phyloP scores from a whole-genome alignment of 768 basidiomycete species.

The Tricholoma matsutake region DNA sequence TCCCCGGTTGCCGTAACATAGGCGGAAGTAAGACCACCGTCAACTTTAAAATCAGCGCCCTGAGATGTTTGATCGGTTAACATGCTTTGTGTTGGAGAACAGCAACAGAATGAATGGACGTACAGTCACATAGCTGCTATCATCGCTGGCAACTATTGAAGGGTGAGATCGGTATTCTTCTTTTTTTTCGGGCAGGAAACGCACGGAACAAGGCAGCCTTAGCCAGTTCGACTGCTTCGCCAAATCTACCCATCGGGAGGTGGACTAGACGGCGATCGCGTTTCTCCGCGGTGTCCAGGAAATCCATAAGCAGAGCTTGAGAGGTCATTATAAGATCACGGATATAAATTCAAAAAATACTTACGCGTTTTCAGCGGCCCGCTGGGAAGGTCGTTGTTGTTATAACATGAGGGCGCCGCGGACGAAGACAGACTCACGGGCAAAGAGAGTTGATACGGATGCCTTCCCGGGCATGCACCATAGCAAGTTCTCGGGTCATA shows the following conservation, averaged over 20 bases:
- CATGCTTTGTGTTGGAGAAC: background rate
- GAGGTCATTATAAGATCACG: constrained; percentile 12
- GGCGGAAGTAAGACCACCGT: constrained; percentile 88
- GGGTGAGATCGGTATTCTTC: constrained; percentile 5
- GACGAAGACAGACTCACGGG: constrained; percentile 58
- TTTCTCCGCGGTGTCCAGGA: constrained; percentile 95
- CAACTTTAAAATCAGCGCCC: constrained; percentile 94
- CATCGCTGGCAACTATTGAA: constrained; percentile 79
- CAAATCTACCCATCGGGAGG: constrained; percentile 96
- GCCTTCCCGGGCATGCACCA: constrained; percentile 97
- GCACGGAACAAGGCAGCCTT: constrained; percentile 88
- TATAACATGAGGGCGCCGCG: constrained; percentile 4
- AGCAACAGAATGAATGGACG: constrained; percentile 19
- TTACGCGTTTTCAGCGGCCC: constrained; percentile 94
- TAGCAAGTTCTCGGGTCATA: constrained; percentile 96
- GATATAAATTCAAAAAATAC: constrained; percentile 20
- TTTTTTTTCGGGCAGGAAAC: constrained; percentile 23
- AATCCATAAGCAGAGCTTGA: constrained; percentile 94
- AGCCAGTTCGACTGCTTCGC: constrained; percentile 94
- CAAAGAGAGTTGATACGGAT: constrained; percentile 95
- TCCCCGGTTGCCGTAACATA: constrained; percentile 92
- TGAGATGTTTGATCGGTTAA: constrained; percentile 22
- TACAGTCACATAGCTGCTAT: constrained; percentile 95
- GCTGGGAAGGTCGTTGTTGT: constrained; percentile 36
- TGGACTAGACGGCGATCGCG: constrained; percentile 86